phyloP scores from a whole-genome alignment of 108 stramenopile genomes.

The Fragilaria crotonensis region DNA sequence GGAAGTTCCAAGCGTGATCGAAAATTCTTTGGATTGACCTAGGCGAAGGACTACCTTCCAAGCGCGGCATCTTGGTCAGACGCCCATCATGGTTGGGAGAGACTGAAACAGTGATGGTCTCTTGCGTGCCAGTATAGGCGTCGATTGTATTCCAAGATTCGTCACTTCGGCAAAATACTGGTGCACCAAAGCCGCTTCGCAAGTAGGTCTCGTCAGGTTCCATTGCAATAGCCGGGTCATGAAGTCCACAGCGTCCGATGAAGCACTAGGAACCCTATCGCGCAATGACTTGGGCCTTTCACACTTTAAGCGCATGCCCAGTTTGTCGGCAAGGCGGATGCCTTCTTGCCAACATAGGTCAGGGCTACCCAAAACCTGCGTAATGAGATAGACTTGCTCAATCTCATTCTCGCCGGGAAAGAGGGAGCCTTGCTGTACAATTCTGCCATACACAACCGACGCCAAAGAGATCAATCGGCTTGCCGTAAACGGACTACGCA shows the following conservation, averaged over 20 bases:
- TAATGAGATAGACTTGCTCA: slow-evolving; percentile 86
- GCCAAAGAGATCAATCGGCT: slow-evolving; percentile 83
- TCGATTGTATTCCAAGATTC: not conserved
- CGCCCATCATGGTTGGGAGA: not conserved
- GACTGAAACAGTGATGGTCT: not conserved
- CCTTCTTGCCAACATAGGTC: slow-evolving; percentile 11
- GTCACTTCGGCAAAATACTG: slow-evolving; percentile 44
- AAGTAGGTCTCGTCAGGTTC: slow-evolving; percentile 61
- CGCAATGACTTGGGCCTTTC: slow-evolving; percentile 24
- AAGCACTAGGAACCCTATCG: slow-evolving; percentile 28
- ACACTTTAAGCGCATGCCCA: not conserved
- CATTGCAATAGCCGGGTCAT: slow-evolving; percentile 29
- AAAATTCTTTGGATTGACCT: not conserved
- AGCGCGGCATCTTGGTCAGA: not conserved
- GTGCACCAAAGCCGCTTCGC: slow-evolving; percentile 52
- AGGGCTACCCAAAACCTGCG: slow-evolving; percentile 73
- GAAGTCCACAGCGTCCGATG: slow-evolving; percentile 28
- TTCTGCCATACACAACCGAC: slow-evolving; percentile 88
- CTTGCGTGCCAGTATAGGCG: not conserved
- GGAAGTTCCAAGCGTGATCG: not conserved
- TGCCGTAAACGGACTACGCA: slow-evolving; percentile 66
- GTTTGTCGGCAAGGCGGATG: not conserved
- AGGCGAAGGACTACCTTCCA: not conserved
- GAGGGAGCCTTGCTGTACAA: slow-evolving; percentile 79
- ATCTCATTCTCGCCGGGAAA: slow-evolving; percentile 90